These are phyloP conservation scores for Salix exigua DNA, from an alignment of 345 rosid genomes.

Conservation along the genomic window DNA sequence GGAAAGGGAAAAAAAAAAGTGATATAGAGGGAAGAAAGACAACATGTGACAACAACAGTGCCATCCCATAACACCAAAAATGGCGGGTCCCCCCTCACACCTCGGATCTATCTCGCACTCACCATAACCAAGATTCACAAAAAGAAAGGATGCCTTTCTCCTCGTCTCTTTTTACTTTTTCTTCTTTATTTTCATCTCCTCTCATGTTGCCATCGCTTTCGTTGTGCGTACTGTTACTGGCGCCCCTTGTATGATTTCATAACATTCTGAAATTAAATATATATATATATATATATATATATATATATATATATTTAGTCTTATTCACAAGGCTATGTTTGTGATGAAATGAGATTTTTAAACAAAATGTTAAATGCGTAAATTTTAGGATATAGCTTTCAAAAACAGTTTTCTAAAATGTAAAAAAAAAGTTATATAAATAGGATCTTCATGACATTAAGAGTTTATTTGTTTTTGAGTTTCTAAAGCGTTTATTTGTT, in stretches of 20 bases:
- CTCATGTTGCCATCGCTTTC: background rate
- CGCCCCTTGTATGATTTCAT: background rate
- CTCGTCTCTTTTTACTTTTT: background rate
- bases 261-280: too few species aligned
- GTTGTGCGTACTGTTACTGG: background rate
- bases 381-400: too few species aligned
- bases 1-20: background rate
- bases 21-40: background rate
- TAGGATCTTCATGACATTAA: too few species aligned
- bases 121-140: background rate
- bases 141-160: background rate
- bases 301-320: too few species aligned
- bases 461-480: too few species aligned
- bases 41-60: background rate
- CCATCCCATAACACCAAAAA: constrained; percentile 3
- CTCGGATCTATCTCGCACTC: constrained; percentile 19
- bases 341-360: too few species aligned
- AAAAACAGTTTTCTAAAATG: too few species aligned
- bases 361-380: too few species aligned
- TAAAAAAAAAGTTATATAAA: too few species aligned
- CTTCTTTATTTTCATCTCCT: background rate
- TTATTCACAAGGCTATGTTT: too few species aligned
- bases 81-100: constrained; percentile 17
- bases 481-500: too few species aligned
- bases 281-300: too few species aligned